phyloP scores from a whole-genome alignment of 164 flowering plant genomes.

The Aristolochia contorta region DNA sequence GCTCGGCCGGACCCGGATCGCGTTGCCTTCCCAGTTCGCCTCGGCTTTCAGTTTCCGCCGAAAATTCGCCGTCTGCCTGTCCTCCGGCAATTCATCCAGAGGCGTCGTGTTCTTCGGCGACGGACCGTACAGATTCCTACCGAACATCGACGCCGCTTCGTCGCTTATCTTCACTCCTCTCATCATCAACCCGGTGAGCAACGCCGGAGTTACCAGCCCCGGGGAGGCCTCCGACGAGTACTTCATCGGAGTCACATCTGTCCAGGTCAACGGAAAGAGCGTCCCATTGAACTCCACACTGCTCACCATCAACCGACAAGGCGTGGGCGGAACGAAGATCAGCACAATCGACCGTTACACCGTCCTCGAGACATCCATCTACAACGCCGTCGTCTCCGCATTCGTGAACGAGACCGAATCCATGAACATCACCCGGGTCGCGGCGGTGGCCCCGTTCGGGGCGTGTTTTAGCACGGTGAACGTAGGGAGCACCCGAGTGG shows the following conservation, averaged over 20 bases:
- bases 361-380: slow-evolving; percentile 23
- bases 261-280: slow-evolving; percentile 10
- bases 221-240: slow-evolving; percentile 19
- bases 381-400: slow-evolving; percentile 16
- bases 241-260: slow-evolving; percentile 20
- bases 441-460: slow-evolving; percentile 24
- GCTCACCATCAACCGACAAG: slow-evolving; percentile 10
- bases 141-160: slow-evolving; percentile 13
- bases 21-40: slow-evolving; percentile 20
- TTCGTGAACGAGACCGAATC: neutral
- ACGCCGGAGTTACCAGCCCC: neutral
- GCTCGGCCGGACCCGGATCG: slow-evolving; percentile 17
- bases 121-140: slow-evolving; percentile 25
- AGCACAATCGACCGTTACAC: slow-evolving; percentile 20
- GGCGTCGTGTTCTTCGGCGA: slow-evolving; percentile 33
- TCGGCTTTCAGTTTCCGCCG: slow-evolving; percentile 15
- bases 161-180: slow-evolving; percentile 27
- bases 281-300: slow-evolving; percentile 14
- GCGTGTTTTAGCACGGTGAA: slow-evolving; percentile 20
- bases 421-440: slow-evolving; percentile 18
- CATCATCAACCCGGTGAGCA: slow-evolving; percentile 17
- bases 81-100: slow-evolving; percentile 9
- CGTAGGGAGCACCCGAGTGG: slow-evolving; percentile 20
- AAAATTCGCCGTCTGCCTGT: slow-evolving; percentile 29
- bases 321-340: slow-evolving; percentile 20